phyloP scores from a whole-genome alignment of 169 alveolate genomes.

The Plasmodium blacklocki region DNA sequence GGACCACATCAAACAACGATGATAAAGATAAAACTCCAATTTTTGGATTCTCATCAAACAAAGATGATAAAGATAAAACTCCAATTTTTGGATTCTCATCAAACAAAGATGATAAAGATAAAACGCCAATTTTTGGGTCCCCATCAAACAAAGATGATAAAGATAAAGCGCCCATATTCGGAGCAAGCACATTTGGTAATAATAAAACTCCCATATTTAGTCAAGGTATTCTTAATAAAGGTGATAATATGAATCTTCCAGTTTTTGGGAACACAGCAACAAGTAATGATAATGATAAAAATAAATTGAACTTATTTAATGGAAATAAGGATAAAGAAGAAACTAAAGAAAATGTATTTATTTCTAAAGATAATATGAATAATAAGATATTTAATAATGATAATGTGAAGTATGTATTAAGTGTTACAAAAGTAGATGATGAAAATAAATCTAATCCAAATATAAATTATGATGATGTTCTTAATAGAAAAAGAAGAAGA shows the following conservation, averaged over 20 bases:
- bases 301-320: background rate
- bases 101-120: background rate
- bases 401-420: too few species aligned
- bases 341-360: background rate
- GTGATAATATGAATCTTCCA: background rate
- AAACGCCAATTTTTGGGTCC: background rate
- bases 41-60: too few species aligned
- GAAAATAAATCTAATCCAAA: background rate
- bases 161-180: background rate
- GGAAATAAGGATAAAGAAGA: background rate
- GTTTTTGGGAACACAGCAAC: background rate
- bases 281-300: background rate
- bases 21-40: background rate
- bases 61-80: background rate
- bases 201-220: background rate
- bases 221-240: background rate
- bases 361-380: too few species aligned
- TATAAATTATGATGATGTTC: conserved; percentile 68
- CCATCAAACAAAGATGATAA: background rate
- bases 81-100: background rate
- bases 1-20: background rate
- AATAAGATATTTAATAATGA: too few species aligned
- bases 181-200: background rate
- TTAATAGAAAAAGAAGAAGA: conserved; percentile 58
- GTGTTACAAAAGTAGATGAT: background rate